Evolutionary conservation across 208 protist genomes (phyloP).

Genomic region (Trypanosoma grayi): DNA sequence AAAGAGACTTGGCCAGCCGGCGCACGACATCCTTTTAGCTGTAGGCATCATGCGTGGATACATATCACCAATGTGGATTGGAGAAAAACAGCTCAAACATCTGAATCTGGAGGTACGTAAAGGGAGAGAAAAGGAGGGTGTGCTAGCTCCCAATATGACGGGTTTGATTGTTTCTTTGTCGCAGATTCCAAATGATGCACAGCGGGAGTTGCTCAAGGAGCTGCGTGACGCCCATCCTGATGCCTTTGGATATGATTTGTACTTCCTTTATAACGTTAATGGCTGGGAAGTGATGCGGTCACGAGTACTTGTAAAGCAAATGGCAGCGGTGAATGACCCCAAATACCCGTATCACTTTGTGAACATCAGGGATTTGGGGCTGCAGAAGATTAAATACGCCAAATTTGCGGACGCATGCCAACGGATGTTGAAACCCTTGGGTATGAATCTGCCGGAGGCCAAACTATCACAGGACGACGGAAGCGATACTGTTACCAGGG

Average conservation of each 20-base stretch:
- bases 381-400: constrained; percentile 57
- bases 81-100: constrained; percentile 78
- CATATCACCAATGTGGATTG: constrained; percentile 85
- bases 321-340: constrained; percentile 73
- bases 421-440: constrained; percentile 30
- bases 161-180: constrained; percentile 80
- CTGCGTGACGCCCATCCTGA: constrained; percentile 49
- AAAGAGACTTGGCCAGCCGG: constrained; percentile 82
- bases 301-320: constrained; percentile 75
- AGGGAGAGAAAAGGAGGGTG: constrained; percentile 34
- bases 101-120: constrained; percentile 68
- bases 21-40: constrained; percentile 83
- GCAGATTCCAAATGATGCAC: constrained; percentile 35
- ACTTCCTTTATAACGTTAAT: constrained; percentile 84
- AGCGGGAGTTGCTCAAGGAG: constrained; percentile 47
- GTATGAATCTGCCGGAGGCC: constrained; percentile 20
- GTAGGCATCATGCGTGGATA: constrained; percentile 86
- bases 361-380: constrained; percentile 65
- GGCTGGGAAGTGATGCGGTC: constrained; percentile 85
- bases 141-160: constrained; percentile 74
- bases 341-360: constrained; percentile 85
- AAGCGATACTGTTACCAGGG: neutral
- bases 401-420: constrained; percentile 17
- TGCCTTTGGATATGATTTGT: constrained; percentile 71
- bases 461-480: neutral